phyloP scores from a whole-genome alignment of 306 rosid genomes.

The Cicer arietinum region DNA sequence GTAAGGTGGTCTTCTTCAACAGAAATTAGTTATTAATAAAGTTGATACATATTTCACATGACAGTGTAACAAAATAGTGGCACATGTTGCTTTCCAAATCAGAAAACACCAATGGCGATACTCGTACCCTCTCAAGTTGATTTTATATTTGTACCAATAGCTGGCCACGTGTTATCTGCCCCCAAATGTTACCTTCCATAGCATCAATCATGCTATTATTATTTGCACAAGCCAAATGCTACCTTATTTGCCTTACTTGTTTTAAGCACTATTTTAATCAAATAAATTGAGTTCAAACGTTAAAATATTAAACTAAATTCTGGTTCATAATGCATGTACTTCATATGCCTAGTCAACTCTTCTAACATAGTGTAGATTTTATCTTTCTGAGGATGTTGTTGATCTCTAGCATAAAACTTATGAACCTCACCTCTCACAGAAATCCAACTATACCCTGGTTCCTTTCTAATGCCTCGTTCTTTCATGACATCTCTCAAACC shows the following conservation, averaged over 20 bases:
- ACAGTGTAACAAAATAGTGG: neutral
- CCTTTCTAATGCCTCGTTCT: slow-evolving; percentile 68
- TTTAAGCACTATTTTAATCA: neutral
- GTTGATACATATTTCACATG: too few species aligned
- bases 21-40: too few species aligned
- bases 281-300: neutral
- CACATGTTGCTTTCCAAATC: neutral
- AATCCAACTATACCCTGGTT: slow-evolving; percentile 76
- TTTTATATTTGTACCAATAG: slow-evolving; percentile 8
- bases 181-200: neutral
- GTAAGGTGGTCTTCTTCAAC: too few species aligned
- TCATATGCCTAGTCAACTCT: slow-evolving; percentile 50
- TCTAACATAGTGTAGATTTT: slow-evolving; percentile 59
- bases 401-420: slow-evolving; percentile 73
- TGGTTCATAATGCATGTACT: slow-evolving; percentile 35
- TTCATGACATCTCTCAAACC: slow-evolving; percentile 66
- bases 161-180: slow-evolving; percentile 11
- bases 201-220: slow-evolving; percentile 1
- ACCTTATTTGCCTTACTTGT: neutral
- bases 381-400: slow-evolving; percentile 61
- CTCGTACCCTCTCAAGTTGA: neutral
- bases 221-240: neutral
- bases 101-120: neutral
- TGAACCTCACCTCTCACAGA: slow-evolving; percentile 63
- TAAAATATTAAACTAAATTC: slow-evolving; percentile 39